Evolutionary conservation across 164 flowering plant species (phyloP).

Genomic region (Aristolochia fimbriata): DNA sequence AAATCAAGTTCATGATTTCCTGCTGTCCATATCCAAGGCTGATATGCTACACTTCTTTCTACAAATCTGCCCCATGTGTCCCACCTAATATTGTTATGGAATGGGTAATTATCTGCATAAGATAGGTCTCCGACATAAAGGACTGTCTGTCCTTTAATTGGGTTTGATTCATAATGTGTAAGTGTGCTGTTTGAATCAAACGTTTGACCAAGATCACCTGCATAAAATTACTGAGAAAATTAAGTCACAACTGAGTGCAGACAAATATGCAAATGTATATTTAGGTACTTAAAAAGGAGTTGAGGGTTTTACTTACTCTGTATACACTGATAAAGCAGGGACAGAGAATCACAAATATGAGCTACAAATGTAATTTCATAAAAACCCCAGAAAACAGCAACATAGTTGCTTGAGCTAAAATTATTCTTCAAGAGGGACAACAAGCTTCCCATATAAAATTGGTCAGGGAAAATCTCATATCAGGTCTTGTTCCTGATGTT

Average conservation of each 20-base stretch:
- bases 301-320: too few species aligned
- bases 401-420: too few species aligned
- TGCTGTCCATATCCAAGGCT: conserved; percentile 38
- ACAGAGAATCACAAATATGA: too few species aligned
- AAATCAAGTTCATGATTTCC: conserved; percentile 38
- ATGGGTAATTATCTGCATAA: conserved; percentile 26
- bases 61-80: conserved; percentile 31
- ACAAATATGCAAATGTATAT: too few species aligned
- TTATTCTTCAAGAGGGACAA: background rate
- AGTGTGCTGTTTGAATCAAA: conserved; percentile 58
- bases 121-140: conserved; percentile 33
- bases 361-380: too few species aligned
- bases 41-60: conserved; percentile 32
- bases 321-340: too few species aligned
- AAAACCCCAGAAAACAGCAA: too few species aligned
- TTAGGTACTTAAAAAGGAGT: background rate
- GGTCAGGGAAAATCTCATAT: background rate
- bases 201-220: conserved; percentile 73
- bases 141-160: conserved; percentile 21
- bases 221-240: background rate
- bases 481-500: too few species aligned
- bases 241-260: background rate
- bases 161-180: conserved; percentile 22
- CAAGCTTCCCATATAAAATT: background rate
- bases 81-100: conserved; percentile 27